Conservation (phyloP, 345 rosid species). For the Dipteronia sinensis region DNA sequence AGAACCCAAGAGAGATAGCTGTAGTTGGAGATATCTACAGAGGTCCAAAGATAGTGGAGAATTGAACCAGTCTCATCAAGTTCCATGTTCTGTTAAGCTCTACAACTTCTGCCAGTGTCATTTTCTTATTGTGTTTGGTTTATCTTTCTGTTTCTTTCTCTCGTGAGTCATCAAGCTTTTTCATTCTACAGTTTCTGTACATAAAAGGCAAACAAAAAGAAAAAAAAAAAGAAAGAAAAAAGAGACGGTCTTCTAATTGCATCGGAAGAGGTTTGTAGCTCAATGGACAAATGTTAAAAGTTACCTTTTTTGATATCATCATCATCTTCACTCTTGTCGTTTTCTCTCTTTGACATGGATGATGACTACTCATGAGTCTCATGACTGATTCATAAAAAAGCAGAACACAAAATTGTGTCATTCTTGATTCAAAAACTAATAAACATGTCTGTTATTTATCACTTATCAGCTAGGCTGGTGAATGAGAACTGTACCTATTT, state of each 20-base stretch:
- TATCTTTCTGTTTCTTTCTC: neutral
- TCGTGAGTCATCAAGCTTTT: slow-evolving; percentile 14
- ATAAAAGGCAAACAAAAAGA: slow-evolving; percentile 28
- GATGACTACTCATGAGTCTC: neutral
- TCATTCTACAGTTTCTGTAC: slow-evolving; percentile 45
- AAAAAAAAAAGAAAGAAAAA: neutral
- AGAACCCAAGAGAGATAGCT: slow-evolving; percentile 51
- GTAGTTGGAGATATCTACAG: slow-evolving; percentile 52
- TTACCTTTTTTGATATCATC: neutral
- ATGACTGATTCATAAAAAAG: neutral
- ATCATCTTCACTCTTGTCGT: neutral
- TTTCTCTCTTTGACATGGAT: neutral
- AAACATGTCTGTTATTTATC: neutral
- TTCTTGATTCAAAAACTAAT: neutral
- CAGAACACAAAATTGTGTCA: neutral
- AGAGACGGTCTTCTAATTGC: slow-evolving; percentile 10
- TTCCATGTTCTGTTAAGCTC: slow-evolving; percentile 16
- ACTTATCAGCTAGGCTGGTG: no score
- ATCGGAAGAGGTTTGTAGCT: slow-evolving; percentile 16
- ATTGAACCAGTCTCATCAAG: slow-evolving; percentile 27
- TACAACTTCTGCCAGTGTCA: slow-evolving; percentile 1
- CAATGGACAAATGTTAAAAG: slow-evolving; percentile 19
- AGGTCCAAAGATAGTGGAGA: slow-evolving; percentile 54
- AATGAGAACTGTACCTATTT: neutral
- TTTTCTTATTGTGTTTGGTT: neutral